Evolutionary conservation across 805 yeast genomes (phyloP).

Genomic region (Nakazawaea holstii): DNA sequence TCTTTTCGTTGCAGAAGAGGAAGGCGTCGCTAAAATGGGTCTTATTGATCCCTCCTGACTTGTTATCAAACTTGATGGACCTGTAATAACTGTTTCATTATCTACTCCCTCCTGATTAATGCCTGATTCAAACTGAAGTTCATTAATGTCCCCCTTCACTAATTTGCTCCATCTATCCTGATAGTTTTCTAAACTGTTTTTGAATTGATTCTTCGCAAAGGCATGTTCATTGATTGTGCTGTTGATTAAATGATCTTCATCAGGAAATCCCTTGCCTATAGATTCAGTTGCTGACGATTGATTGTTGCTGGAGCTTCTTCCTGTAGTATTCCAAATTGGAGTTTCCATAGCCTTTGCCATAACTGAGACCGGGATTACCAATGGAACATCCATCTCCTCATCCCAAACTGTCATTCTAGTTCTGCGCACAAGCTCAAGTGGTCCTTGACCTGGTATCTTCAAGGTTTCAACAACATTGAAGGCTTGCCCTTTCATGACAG

Average conservation of each 20-base stretch:
- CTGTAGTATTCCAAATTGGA: constrained; percentile 19
- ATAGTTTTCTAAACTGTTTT: constrained; percentile 12
- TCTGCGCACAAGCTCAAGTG: constrained; percentile 58
- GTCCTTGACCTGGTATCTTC: constrained; percentile 54
- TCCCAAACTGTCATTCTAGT: constrained; percentile 55
- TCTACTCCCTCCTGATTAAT: neutral
- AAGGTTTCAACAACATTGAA: constrained; percentile 67
- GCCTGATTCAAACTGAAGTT: constrained; percentile 15
- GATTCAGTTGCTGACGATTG: neutral
- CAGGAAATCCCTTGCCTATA: neutral
- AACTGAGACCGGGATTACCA: constrained; percentile 29
- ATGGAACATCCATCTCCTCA: constrained; percentile 55
- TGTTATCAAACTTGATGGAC: neutral
- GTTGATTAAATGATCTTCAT: too few species aligned
- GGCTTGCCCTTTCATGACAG: constrained; percentile 73
- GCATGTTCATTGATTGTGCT: too few species aligned
- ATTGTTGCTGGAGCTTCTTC: neutral
- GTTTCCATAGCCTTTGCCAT: constrained; percentile 41
- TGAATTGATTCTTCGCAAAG: neutral
- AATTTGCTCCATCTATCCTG: constrained; percentile 26
- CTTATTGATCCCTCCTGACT: neutral
- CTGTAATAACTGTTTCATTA: too few species aligned
- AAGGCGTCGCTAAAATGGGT: neutral
- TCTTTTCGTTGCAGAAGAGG: constrained; percentile 27
- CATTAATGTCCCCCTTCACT: constrained; percentile 25